phyloP scores from a whole-genome alignment of 2,329 filamentous ascomycete genomes.

The Daldinia sp. region DNA sequence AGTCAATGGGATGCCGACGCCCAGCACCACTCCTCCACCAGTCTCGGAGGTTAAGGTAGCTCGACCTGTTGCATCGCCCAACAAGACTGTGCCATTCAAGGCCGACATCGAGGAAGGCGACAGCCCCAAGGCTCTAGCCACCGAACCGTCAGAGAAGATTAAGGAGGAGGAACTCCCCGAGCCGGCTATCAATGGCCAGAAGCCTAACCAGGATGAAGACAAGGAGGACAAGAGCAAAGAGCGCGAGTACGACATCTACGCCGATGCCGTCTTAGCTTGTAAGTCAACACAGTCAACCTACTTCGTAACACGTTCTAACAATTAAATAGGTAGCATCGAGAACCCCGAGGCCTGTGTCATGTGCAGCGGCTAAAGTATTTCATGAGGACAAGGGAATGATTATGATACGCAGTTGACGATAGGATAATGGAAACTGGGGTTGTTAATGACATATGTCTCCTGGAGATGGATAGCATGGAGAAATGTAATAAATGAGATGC shows the following conservation, averaged over 20 bases:
- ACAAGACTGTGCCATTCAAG: conserved; percentile 76
- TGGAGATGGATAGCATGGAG: background rate
- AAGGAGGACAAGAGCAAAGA: conserved; percentile 76
- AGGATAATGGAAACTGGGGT: conserved; percentile 36
- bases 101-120: conserved; percentile 82
- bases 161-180: conserved; percentile 75
- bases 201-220: conserved; percentile 76
- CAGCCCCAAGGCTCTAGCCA: conserved; percentile 81
- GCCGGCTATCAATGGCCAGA: conserved; percentile 64
- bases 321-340: conserved; percentile 82
- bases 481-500: conserved; percentile 17
- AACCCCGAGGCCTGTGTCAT: conserved; percentile 95
- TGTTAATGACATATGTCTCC: background rate
- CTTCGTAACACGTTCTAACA: conserved; percentile 50
- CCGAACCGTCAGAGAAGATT: conserved; percentile 73
- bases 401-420: conserved; percentile 42
- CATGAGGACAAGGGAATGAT: conserved; percentile 18
- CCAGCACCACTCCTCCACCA: conserved; percentile 74
- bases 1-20: conserved; percentile 75
- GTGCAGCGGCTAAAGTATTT: conserved; percentile 84
- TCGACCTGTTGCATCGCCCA: conserved; percentile 66
- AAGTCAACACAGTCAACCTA: conserved; percentile 56
- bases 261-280: conserved; percentile 90
- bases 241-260: conserved; percentile 93
- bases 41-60: conserved; percentile 55